Base-by-base conservation (phyloP, 345 rosid species). In the Ailanthus altissimus region DNA sequence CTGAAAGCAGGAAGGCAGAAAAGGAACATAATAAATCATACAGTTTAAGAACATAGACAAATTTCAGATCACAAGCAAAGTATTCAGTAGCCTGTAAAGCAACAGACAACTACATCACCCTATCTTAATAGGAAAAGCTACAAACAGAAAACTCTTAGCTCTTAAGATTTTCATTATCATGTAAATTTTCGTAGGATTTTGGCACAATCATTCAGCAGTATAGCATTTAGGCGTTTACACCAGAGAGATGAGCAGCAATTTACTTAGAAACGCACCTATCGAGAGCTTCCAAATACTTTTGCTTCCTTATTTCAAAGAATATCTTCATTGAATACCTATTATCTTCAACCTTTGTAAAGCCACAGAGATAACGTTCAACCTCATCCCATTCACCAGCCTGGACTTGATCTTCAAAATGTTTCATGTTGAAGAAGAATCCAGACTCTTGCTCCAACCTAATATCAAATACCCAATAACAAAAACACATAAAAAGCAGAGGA, bases 291-390 rank as follows among this genome's bases (percentile, higher is more conserved):
- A 93, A 82, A 83, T 92, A 92, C 87, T 92, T 90, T 85, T 92
- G 97, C 89, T 92, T 92, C 86, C 98, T 84, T 56, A 93, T 93
- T 81, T 93, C 97, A 77, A 93, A 93, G 91, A 91, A 91, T 4
- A 91, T 90, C 86, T 91, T 91, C 94, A 86, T 93, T 0, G 98
- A 93, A 76, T 90, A 91, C 9, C 97, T 86, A 73, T 94, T 94
- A 78, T 94, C 98, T 74, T 94, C 98, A 20, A 94, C 97, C 84
- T 92, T 94, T 6, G 98, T 94, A 78, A 89, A 94, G 5, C 97
- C 97, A 60, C 89, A 88, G 46, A 93, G 78, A 78, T 93, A 93
- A 10, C 85, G 82, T 81, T 93, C 98, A 53, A 91, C 92, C 81
- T 93, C 94, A 66, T 89, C 94, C 98, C 98, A 93, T 74, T 91